A percentile compares a stretch with the other conserved stretches of the same genome.
phyloP scores from a whole-genome alignment of 768 basidiomycete species.

The Ramaria rubella region DNA sequence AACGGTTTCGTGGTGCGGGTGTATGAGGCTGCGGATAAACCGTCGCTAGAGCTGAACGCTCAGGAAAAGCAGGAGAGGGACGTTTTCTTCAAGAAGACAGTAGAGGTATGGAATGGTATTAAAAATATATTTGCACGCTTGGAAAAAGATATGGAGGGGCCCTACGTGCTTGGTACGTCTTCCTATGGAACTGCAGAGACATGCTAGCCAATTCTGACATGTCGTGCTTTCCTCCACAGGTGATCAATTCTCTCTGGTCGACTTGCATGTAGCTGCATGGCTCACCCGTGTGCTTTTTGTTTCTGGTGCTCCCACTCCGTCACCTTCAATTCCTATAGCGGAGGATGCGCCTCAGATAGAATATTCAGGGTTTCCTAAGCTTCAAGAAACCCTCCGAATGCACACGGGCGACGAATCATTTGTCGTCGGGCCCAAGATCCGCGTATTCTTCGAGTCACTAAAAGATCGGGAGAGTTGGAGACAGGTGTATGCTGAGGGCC shows the following conservation, averaged over 20 bases:
- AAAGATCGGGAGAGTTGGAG: conserved; percentile 65
- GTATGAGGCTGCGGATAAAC: conserved; percentile 38
- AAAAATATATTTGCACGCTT: conserved; percentile 41
- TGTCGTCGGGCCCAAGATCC: conserved; percentile 46
- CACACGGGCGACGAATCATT: conserved; percentile 19
- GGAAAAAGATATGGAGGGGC: conserved; percentile 54
- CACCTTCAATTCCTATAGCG: conserved; percentile 17
- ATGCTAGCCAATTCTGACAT: background rate
- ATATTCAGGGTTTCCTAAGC: conserved; percentile 38
- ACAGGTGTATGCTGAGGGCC: conserved; percentile 46
- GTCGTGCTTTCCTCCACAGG: conserved; percentile 35
- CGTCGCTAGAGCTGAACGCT: conserved; percentile 32
- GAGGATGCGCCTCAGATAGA: conserved; percentile 41
- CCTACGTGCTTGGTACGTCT: conserved; percentile 54
- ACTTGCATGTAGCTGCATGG: conserved; percentile 78
- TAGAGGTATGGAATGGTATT: conserved; percentile 45
- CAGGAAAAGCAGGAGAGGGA: conserved; percentile 35
- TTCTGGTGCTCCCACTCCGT: conserved; percentile 41
- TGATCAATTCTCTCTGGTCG: conserved; percentile 76
- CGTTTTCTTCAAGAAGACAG: conserved; percentile 46
- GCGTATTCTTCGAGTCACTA: conserved; percentile 65
- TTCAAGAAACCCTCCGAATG: conserved; percentile 40
- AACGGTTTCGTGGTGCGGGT: conserved; percentile 40
- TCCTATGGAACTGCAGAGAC: background rate
- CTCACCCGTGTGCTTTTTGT: conserved; percentile 52